phyloP scores from a whole-genome alignment of 2,329 filamentous ascomycete genomes.

The Byssoonygena ceratinophila region DNA sequence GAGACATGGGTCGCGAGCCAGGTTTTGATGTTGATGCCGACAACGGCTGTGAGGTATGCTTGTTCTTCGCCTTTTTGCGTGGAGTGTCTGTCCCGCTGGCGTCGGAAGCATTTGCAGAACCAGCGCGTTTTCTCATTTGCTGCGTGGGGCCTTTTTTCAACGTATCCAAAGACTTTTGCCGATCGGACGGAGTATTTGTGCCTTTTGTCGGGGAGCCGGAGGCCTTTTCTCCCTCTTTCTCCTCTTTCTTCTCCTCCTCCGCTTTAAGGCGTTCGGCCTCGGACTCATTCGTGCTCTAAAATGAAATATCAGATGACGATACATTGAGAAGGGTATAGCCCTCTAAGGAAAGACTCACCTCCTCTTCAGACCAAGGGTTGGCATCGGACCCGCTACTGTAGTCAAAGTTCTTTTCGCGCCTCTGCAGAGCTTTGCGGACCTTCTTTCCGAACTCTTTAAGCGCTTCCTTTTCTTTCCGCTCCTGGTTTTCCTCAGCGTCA shows the following conservation, averaged over 20 bases:
- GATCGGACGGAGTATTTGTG: conserved; percentile 54
- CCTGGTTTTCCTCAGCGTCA: conserved; percentile 57
- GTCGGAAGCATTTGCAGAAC: conserved; percentile 79
- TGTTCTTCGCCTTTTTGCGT: conserved; percentile 68
- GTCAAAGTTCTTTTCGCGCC: conserved; percentile 74
- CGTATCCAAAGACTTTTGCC: conserved; percentile 44
- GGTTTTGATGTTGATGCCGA: conserved; percentile 23
- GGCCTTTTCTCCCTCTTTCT: conserved; percentile 38
- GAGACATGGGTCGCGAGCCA: conserved; percentile 50
- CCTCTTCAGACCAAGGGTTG: conserved; percentile 47
- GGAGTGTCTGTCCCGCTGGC: conserved; percentile 84
- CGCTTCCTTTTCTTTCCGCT: conserved; percentile 54
- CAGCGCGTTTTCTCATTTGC: conserved; percentile 62
- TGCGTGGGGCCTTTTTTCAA: conserved; percentile 42
- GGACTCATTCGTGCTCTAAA: conserved; percentile 50
- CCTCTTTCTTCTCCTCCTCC: conserved; percentile 44
- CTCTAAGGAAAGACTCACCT: conserved; percentile 30
- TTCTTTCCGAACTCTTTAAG: conserved; percentile 63
- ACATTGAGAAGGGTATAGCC: conserved; percentile 7
- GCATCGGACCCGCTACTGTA: conserved; percentile 62
- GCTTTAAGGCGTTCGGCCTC: conserved; percentile 54
- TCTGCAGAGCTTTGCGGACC: conserved; percentile 69
- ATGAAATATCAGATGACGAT: conserved; percentile 8
- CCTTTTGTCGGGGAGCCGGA: conserved; percentile 54
- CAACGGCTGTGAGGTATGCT: conserved; percentile 36